Evolutionary conservation across 169 alveolate genomes (phyloP), one percentile per base, ranked within the genome.

Genomic region (Plasmodium ovale): DNA sequence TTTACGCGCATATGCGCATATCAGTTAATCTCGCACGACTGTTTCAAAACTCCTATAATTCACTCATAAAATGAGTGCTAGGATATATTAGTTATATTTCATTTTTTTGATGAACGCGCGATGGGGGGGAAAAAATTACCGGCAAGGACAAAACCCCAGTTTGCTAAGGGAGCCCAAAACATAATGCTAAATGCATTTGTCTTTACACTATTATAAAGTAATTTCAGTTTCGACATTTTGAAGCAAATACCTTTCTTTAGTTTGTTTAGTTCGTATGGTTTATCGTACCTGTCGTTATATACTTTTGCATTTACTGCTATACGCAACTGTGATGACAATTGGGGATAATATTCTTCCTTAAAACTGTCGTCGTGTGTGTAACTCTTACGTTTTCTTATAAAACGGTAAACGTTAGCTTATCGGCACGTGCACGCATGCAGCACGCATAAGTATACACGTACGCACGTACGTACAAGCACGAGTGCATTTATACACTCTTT

Each of bases 161-260:
- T 98, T 6, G 97, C 97, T 12, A 96, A 94, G 4, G 99, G 99
- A 0, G 99, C 99, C 99, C 99, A 97, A 84, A 97, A 97, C 91
- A 97, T 98, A 44, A 98, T 88, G 42, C 93, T 84, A 14, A 73
- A 73, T 9, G 51, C 72, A 31, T 73, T 73, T 27, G 27, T 33
- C 37, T 59, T 73, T n/a, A 56, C 73, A 58, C 59, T 73, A n/a
- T 73, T 23, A 73, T 23, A 73, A 73, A 73, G 9, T 37, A 51
- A 56, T 62, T 37, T 60, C 5, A 62, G 2, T 25, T 73, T 39
- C n/a, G 87, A 58, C 87, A 73, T 73, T 39, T 58, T 71, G 53
- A 71, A 70, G 6, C 23, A 29, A 42, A 44, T 54, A 16, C 1
- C 21, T 16, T 23, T 3, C n/a, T 29, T 62, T 62, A n/a, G n/a